Conservation (phyloP, 176 grass and related monocot species). For the Ensete ventricosum region DNA sequence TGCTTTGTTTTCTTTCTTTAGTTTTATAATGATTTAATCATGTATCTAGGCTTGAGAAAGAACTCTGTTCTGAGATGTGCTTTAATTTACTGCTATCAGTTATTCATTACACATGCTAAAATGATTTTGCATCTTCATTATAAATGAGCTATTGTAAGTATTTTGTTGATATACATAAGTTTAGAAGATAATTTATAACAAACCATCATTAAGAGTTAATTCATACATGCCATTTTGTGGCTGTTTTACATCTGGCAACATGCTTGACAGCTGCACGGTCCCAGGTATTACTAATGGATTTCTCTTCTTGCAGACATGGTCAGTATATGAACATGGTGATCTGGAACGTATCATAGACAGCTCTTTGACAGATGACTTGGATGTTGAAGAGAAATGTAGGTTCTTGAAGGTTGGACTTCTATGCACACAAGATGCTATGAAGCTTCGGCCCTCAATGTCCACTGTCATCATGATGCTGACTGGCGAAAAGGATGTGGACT, state of each 20-base stretch:
- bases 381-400: conserved; percentile 41
- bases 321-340: conserved; percentile 42
- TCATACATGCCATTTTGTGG: not conserved
- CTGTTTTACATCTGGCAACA: not conserved
- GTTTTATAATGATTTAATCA: too few relatives aligned
- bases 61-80: not conserved
- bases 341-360: conserved; percentile 55
- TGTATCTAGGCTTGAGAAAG: too few relatives aligned
- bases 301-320: conserved; percentile 56
- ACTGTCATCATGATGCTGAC: conserved; percentile 42
- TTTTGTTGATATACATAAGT: not conserved
- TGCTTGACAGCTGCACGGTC: not conserved
- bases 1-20: too few relatives aligned
- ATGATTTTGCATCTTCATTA: not conserved
- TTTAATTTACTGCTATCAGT: not conserved
- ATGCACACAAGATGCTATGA: conserved; percentile 70
- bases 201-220: too few relatives aligned
- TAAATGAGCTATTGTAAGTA: not conserved
- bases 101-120: not conserved
- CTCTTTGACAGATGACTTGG: conserved; percentile 50
- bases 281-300: conserved; percentile 5
- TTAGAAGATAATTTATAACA: not conserved
- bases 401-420: conserved; percentile 74
- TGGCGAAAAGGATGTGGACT: conserved; percentile 35
- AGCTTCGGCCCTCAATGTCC: conserved; percentile 58